Conservation (phyloP, 2,329 filamentous ascomycete genomes). For the Trichoderma polysporum region DNA sequence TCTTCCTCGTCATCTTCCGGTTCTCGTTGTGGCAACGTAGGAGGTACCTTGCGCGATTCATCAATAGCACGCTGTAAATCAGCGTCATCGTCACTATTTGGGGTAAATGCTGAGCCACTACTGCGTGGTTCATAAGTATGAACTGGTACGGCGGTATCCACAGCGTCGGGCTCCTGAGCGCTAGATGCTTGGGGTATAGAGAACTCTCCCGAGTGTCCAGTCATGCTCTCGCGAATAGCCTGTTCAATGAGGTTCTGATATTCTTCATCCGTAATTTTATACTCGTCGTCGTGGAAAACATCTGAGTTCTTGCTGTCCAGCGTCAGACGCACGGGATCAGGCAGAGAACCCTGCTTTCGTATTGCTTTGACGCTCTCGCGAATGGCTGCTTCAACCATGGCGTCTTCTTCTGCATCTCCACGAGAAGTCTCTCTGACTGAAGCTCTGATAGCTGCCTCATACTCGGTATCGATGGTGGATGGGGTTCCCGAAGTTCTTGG, state of each 20-base stretch:
- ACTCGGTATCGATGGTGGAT: constrained; percentile 52
- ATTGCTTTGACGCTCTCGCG: constrained; percentile 66
- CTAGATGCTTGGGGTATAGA: constrained; percentile 25
- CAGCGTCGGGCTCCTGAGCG: constrained; percentile 23
- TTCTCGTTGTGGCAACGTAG: constrained; percentile 18
- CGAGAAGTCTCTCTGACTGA: constrained; percentile 70
- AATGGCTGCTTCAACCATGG: constrained; percentile 69
- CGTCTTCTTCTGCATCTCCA: constrained; percentile 69
- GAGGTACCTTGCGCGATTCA: constrained; percentile 37
- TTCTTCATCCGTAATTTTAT: constrained; percentile 55
- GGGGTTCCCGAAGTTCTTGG: neutral
- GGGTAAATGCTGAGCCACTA: neutral
- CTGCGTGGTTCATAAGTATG: neutral
- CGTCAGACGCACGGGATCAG: constrained; percentile 26
- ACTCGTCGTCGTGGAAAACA: constrained; percentile 42
- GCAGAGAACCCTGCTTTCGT: constrained; percentile 32
- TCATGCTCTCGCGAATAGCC: constrained; percentile 54
- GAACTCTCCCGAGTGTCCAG: constrained; percentile 20
- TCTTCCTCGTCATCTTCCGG: constrained; percentile 40
- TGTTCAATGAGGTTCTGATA: constrained; percentile 57
- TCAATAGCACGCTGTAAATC: constrained; percentile 43
- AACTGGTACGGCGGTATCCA: neutral
- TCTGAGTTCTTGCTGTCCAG: constrained; percentile 29
- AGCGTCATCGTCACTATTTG: constrained; percentile 40
- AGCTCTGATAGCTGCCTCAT: constrained; percentile 69